Evolutionary conservation across 352 stramenopile species (phyloP).

Genomic region (Globisporangium recalcitrans): DNA sequence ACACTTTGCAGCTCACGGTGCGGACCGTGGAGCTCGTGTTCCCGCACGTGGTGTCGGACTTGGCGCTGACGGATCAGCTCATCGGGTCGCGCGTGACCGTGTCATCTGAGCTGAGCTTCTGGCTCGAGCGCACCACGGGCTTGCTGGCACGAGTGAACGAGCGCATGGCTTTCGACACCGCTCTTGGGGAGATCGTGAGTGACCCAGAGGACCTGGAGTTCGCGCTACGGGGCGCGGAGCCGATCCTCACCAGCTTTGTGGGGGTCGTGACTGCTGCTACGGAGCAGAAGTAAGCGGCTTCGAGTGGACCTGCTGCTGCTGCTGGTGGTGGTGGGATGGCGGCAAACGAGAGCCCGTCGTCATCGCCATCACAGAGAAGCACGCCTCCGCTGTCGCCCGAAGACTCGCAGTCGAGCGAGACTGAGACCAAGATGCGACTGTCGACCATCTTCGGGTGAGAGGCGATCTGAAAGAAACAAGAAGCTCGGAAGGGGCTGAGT

Average conservation of each 20-base stretch:
- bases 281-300: background rate
- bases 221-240: constrained; percentile 13
- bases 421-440: constrained; percentile 1
- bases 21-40: constrained; percentile 18
- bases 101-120: constrained; percentile 19
- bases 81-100: constrained; percentile 11
- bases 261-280: background rate
- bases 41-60: constrained; percentile 6
- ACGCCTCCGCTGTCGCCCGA: background rate
- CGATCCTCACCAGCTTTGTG: constrained; percentile 12
- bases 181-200: constrained; percentile 21
- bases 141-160: constrained; percentile 18
- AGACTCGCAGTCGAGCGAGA: constrained; percentile 3
- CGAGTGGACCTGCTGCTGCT: too few species aligned
- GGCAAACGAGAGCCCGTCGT: background rate
- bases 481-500: too few species aligned
- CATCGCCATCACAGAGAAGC: background rate
- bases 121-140: constrained; percentile 14
- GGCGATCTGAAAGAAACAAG: too few species aligned
- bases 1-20: constrained; percentile 13
- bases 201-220: constrained; percentile 22
- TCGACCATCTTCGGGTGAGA: background rate
- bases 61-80: background rate
- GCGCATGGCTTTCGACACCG: constrained; percentile 30
- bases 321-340: too few species aligned